Base-by-base conservation (phyloP, 2,329 filamentous ascomycete species). In the Pseudocercospora pini-densiflorae region DNA sequence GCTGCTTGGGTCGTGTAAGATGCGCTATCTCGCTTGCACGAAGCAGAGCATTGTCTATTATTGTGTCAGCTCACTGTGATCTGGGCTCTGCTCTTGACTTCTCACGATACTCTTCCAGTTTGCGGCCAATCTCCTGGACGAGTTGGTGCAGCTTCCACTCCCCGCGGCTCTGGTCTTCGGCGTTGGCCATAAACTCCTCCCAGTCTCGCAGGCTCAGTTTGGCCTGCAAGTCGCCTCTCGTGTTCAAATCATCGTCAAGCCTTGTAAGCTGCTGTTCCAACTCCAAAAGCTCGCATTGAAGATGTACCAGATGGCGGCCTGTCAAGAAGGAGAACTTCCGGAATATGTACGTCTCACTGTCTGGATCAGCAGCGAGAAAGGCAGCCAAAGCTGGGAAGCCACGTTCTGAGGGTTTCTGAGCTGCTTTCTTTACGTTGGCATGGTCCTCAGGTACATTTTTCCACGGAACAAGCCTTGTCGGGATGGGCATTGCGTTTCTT, bases 271-370 rank as follows among this genome's bases (percentile, higher is more conserved):
- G 40, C 2, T 24, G 19, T 45, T 69, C 57, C 10, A 69, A 33
- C 6, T 27, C 16, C 2, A 54, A 14, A 1, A 69, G 53, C 31
- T 69, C 67, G 24, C 62, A 59, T 45, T 69, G 64, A 2, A 59
- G 23, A 16, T 59, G 23, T 0, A 69, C 16, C 16, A 69, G 23
- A n/a, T 51, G 63, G 23, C 65, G 33, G 0, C 31, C 68, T 6
- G 59, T 58, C 2, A 68, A 51, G 1, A 19, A 12, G 5, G 57
- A 59, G 62, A 69, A 69, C 19, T 58, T 61, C 3, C 65, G 65
- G 40, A 69, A 69, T 31, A 69, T 53, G 51, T 24, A 64, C 5
- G 68, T 68, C 31, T 67, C 65, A 16, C 63, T 43, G 57, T 69
- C 68, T 1, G 59, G 59, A 24, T 69, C 67, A n/a, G 55, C 36